phyloP scores from a whole-genome alignment of 371 early-diverging fungal species.

The Haplosporangium sp. region DNA sequence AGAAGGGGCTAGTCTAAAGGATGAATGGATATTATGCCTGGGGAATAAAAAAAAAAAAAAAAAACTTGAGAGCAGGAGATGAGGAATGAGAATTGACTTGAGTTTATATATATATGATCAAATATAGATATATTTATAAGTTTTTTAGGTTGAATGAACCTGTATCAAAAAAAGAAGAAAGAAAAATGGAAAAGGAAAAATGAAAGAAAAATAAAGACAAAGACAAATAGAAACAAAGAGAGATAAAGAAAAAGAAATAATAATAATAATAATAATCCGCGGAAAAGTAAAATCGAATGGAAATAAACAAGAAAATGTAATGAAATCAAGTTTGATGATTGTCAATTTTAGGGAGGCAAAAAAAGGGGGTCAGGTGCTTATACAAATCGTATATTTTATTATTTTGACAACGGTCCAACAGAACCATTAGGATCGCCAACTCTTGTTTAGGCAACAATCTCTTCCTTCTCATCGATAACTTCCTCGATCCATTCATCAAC shows the following conservation, averaged over 20 bases:
- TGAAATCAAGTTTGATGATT: too few species aligned
- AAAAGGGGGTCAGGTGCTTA: too few species aligned
- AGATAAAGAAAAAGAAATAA: neutral
- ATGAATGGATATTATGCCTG: neutral
- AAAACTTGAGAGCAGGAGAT: neutral
- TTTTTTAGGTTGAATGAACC: neutral
- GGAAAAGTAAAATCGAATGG: too few species aligned
- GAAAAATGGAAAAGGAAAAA: neutral
- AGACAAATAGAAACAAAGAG: slow-evolving; percentile 1
- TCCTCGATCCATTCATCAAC: slow-evolving; percentile 90
- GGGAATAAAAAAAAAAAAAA: too few species aligned
- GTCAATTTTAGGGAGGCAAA: too few species aligned
- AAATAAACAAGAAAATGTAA: too few species aligned
- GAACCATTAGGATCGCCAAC: neutral
- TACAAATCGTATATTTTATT: too few species aligned
- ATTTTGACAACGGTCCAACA: neutral
- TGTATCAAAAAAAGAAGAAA: neutral
- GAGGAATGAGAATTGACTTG: neutral
- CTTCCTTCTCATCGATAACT: slow-evolving; percentile 76
- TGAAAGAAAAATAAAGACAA: neutral
- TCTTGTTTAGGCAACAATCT: slow-evolving; percentile 61
- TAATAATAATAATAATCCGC: too few species aligned
- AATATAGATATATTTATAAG: neutral
- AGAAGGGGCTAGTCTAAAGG: neutral
- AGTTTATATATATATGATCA: neutral